phyloP scores from a whole-genome alignment of 2,329 filamentous ascomycete genomes.

The Xylariaceae sp. region DNA sequence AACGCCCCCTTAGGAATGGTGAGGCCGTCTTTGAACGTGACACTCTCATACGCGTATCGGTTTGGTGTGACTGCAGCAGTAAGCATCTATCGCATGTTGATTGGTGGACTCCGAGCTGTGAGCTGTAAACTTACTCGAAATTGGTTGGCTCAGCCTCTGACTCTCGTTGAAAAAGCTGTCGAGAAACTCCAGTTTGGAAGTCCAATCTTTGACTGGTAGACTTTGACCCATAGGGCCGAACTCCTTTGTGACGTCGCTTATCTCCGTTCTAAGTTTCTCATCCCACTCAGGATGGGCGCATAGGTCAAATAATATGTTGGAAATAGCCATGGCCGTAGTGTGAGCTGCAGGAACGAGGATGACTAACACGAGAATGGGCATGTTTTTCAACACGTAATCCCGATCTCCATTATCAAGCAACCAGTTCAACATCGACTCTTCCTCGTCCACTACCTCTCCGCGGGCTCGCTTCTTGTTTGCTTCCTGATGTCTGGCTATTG shows the following conservation, averaged over 20 bases:
- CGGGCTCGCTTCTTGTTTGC: background rate
- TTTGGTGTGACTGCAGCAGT: conserved; percentile 8
- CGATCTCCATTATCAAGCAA: conserved; percentile 1
- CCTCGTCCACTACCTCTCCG: conserved; percentile 2
- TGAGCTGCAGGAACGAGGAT: conserved; percentile 8
- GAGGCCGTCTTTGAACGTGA: background rate
- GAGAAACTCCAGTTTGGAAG: background rate
- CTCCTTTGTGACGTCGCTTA: background rate
- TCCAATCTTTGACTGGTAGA: background rate
- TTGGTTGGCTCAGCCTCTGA: conserved; percentile 1
- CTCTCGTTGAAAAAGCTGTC: conserved; percentile 14
- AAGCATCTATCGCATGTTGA: too few relatives aligned
- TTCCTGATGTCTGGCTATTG: background rate
- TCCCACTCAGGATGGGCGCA: conserved; percentile 7
- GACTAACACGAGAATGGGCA: background rate
- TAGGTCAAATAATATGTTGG: conserved; percentile 15
- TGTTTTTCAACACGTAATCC: background rate
- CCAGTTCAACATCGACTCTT: conserved; percentile 14
- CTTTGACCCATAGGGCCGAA: conserved; percentile 1
- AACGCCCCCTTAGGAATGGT: background rate
- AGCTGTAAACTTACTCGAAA: conserved; percentile 11
- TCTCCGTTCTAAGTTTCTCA: background rate
- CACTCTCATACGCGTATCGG: background rate
- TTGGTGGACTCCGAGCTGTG: too few relatives aligned
- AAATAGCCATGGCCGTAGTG: conserved; percentile 12